phyloP scores from a whole-genome alignment of 495 filamentous ascomycete species.

The Lepraria neglecta region DNA sequence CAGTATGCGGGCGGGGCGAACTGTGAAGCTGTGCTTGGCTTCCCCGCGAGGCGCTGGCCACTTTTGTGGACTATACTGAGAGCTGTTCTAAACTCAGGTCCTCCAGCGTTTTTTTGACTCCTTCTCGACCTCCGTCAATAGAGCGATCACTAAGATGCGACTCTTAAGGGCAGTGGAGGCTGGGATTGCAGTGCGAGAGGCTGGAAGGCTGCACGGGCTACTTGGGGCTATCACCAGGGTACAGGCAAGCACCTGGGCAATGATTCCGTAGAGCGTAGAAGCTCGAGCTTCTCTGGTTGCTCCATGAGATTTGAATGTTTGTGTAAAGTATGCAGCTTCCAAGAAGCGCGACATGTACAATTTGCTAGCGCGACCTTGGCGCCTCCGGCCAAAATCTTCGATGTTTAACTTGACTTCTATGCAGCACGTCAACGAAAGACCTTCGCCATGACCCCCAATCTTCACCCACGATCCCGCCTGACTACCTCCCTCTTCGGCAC shows the following conservation, averaged over 20 bases:
- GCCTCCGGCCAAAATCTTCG: neutral
- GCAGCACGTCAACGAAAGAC: neutral
- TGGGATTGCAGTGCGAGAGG: neutral
- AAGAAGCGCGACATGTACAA: neutral
- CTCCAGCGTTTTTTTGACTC: neutral
- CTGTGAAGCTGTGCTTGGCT: neutral
- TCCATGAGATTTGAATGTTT: neutral
- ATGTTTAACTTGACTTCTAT: too few species aligned
- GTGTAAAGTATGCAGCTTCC: neutral
- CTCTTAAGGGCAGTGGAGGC: neutral
- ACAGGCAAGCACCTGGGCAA: too few species aligned
- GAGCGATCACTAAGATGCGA: neutral
- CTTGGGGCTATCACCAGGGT: too few species aligned
- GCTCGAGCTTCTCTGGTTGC: neutral
- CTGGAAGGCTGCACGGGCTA: neutral
- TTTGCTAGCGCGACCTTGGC: slow-evolving; percentile 11
- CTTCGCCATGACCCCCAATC: slow-evolving; percentile 69
- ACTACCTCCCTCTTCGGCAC: slow-evolving; percentile 90
- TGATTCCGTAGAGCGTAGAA: neutral
- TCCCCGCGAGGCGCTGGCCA: neutral
- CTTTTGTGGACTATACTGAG: neutral
- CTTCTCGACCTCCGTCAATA: neutral
- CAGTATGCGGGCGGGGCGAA: neutral
- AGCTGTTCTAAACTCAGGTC: neutral
- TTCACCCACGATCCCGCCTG: slow-evolving; percentile 85